Evolutionary conservation across 139 green algal species (phyloP).

Genomic region (Tetradesmus lagerheimii): DNA sequence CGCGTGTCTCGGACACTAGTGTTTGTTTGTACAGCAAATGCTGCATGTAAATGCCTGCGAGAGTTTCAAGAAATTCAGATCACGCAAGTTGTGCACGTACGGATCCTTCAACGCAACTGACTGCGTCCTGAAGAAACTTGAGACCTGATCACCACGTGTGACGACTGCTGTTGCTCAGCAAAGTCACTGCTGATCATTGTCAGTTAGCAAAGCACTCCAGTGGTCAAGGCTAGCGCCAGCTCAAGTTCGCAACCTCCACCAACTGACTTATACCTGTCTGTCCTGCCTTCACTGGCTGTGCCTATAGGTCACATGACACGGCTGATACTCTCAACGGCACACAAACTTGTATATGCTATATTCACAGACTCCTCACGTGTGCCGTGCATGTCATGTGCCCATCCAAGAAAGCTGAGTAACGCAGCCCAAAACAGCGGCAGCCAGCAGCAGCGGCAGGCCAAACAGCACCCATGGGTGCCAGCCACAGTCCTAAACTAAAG

Average conservation of each 20-base stretch:
- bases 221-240: neutral
- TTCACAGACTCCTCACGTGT: neutral
- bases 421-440: neutral
- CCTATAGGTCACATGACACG: neutral
- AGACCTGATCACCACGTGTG: neutral
- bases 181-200: neutral
- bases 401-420: neutral
- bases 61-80: neutral
- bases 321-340: no score
- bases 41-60: neutral
- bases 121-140: neutral
- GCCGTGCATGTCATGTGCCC: neutral
- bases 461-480: neutral
- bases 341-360: no score
- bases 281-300: neutral
- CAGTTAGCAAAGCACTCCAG: neutral
- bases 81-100: neutral
- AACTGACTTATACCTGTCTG: neutral
- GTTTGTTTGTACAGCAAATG: neutral
- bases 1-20: neutral
- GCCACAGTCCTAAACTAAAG: neutral
- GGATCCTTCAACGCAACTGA: neutral
- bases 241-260: neutral
- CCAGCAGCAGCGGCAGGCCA: neutral
- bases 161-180: neutral